Percentiles rank a stretch among this genome's conserved stretches.
These are phyloP conservation scores for Bruguiera gymnorhiza DNA, from an alignment of 345 rosid genomes.

Conservation along the genomic window DNA sequence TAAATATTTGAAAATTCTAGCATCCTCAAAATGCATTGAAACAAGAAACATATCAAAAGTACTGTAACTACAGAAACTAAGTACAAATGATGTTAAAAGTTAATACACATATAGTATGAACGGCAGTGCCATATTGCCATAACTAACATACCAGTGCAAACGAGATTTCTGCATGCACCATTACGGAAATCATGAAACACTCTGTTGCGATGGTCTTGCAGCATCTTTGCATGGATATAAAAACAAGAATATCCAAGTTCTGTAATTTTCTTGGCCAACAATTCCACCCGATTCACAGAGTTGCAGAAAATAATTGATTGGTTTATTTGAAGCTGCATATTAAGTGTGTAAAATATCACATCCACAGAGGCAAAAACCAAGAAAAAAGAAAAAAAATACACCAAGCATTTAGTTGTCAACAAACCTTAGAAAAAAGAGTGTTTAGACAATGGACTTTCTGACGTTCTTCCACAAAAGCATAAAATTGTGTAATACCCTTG, in stretches of 20 bases:
- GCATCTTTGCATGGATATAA: conserved; percentile 98
- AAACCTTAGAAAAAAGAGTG: conserved; percentile 98
- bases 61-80: no score
- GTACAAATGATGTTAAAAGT: no score
- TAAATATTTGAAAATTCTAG: no score
- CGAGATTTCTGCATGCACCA: conserved; percentile 99
- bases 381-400: background rate
- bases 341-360: conserved; percentile 12
- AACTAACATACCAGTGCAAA: conserved; percentile 77
- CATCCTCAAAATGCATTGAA: no score
- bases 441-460: conserved; percentile 99
- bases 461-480: conserved; percentile 99
- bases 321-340: conserved; percentile 92
- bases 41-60: no score
- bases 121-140: no score
- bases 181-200: conserved; percentile 99
- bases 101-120: no score
- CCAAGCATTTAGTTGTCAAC: conserved; percentile 12
- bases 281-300: conserved; percentile 95
- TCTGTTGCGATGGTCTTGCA: conserved; percentile 99
- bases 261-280: conserved; percentile 97
- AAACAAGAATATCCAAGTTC: conserved; percentile 99
- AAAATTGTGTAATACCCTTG: conserved; percentile 91
- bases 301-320: conserved; percentile 99
- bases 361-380: background rate